Evolutionary conservation across 306 rosid species (phyloP).

Genomic region (Vachellia collinsii): DNA sequence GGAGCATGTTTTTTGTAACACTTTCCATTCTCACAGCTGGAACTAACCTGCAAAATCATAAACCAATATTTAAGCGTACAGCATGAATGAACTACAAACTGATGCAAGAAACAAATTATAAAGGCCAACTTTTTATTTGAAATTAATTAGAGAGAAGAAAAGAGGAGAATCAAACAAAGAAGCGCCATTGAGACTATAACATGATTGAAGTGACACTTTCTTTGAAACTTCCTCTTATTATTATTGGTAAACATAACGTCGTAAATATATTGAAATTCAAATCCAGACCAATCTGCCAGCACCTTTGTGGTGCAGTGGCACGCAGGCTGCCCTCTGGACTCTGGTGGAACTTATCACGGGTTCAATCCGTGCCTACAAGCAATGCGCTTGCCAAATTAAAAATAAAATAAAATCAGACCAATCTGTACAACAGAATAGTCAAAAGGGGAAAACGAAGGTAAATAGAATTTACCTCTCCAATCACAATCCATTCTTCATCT

Average conservation of each 20-base stretch:
- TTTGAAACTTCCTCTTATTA: not conserved
- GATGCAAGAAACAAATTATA: constrained; percentile 12
- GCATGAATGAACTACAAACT: constrained; percentile 16
- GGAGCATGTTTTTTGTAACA: constrained; percentile 33
- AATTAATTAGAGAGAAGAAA: not conserved
- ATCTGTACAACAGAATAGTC: no score
- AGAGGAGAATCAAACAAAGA: constrained; percentile 1
- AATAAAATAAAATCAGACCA: no score
- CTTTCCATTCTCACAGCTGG: constrained; percentile 49
- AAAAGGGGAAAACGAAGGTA: not conserved
- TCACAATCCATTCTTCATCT: constrained; percentile 74
- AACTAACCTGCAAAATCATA: constrained; percentile 59
- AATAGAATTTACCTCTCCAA: constrained; percentile 67
- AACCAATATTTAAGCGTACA: constrained; percentile 32
- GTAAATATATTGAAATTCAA: constrained; percentile 24
- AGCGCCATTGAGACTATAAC: constrained; percentile 27
- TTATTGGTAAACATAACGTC: constrained; percentile 24
- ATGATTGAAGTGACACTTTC: constrained; percentile 9
- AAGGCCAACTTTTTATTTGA: not conserved
- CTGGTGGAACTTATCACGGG: no score
- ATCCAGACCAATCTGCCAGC: constrained; percentile 26
- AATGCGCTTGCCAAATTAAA: no score
- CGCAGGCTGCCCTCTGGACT: not conserved
- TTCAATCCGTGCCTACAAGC: no score
- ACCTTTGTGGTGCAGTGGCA: no score